Percentiles rank a stretch among this genome's conserved stretches.
Evolutionary conservation across 768 basidiomycete genomes (phyloP).

Genomic region (Leccinum rimulosum): DNA sequence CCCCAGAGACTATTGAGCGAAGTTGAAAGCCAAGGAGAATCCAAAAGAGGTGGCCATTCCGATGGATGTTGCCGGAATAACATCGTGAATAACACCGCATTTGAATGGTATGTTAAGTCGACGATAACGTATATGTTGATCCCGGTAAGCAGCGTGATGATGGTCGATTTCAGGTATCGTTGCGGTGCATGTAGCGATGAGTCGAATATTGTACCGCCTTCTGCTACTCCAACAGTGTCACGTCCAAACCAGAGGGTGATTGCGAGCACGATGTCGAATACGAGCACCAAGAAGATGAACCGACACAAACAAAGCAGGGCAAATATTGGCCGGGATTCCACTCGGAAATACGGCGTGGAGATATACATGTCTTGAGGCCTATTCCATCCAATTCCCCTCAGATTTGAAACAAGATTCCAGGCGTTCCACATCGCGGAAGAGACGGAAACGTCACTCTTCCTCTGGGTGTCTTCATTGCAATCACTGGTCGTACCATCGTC

Average conservation of each 20-base stretch:
- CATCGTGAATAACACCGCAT: conserved; percentile 42
- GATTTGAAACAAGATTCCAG: too few relatives aligned
- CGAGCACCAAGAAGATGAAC: too few relatives aligned
- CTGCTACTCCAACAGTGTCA: conserved; percentile 33
- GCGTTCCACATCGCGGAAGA: too few relatives aligned
- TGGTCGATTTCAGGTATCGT: conserved; percentile 40
- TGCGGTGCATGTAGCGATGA: conserved; percentile 30
- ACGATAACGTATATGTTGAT: conserved; percentile 45
- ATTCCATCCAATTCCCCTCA: too few relatives aligned
- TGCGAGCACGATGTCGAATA: background rate
- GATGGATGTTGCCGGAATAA: conserved; percentile 47
- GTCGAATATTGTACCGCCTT: conserved; percentile 39
- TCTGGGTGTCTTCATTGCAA: too few relatives aligned
- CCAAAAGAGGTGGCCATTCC: conserved; percentile 65
- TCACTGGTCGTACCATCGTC: too few relatives aligned
- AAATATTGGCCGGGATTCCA: too few relatives aligned
- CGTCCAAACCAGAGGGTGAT: conserved; percentile 33
- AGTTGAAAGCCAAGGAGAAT: conserved; percentile 52
- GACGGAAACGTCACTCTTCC: too few relatives aligned
- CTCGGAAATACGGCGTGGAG: too few relatives aligned
- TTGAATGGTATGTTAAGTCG: conserved; percentile 39
- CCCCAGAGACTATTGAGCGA: conserved; percentile 36
- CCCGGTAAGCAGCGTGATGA: conserved; percentile 45
- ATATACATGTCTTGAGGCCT: too few relatives aligned
- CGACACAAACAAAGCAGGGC: too few relatives aligned